Evolutionary conservation across 768 basidiomycete genomes (phyloP).

Genomic region (Termitomyces sp.): DNA sequence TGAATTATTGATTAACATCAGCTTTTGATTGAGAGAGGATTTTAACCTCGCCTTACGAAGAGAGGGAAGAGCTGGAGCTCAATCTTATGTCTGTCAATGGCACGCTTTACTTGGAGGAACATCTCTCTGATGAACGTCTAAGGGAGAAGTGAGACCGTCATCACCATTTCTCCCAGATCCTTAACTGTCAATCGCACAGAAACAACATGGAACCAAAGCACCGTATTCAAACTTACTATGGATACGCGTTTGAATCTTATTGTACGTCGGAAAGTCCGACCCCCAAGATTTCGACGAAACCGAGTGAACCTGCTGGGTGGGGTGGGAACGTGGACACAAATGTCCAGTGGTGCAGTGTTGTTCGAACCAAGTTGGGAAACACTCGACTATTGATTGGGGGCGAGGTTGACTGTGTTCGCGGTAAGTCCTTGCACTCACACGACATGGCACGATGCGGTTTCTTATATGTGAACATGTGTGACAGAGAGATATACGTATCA

Average conservation of each 20-base stretch:
- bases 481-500: constrained; percentile 57
- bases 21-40: constrained; percentile 52
- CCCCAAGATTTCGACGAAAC: constrained; percentile 17
- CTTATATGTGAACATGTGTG: constrained; percentile 9
- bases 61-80: constrained; percentile 71
- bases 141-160: constrained; percentile 52
- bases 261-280: constrained; percentile 54
- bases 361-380: constrained; percentile 77
- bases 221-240: constrained; percentile 68
- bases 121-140: constrained; percentile 52
- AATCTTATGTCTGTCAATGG: constrained; percentile 77
- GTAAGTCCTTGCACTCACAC: constrained; percentile 29
- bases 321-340: constrained; percentile 84
- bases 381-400: constrained; percentile 76
- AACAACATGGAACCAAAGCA: constrained; percentile 62
- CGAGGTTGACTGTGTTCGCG: constrained; percentile 86
- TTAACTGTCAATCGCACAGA: constrained; percentile 29
- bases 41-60: constrained; percentile 78
- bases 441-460: not conserved
- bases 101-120: constrained; percentile 73
- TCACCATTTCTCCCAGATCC: not conserved
- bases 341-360: constrained; percentile 86
- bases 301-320: constrained; percentile 50
- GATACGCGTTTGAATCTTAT: constrained; percentile 87
- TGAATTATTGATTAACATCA: constrained; percentile 3